phyloP scores from a whole-genome alignment of 2,329 filamentous ascomycete genomes.

The Penicillium sp. region DNA sequence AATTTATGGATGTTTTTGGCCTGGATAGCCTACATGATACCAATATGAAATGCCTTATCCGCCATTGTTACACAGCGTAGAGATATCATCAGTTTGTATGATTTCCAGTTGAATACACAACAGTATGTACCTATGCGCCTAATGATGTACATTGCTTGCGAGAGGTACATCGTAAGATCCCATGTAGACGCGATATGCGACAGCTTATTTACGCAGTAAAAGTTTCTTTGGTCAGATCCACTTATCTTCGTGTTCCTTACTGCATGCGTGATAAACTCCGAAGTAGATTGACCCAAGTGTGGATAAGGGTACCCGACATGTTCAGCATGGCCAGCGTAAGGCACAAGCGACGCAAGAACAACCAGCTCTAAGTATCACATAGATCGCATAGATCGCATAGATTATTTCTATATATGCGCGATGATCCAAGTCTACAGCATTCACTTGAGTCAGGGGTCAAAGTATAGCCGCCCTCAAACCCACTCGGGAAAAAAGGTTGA shows the following conservation, averaged over 20 bases:
- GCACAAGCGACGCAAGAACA: background rate
- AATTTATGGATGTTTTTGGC: slow-evolving; percentile 4
- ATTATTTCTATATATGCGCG: no score
- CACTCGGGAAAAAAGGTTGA: slow-evolving; percentile 13
- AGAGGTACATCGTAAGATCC: background rate
- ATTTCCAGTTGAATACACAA: background rate
- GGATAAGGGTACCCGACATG: background rate
- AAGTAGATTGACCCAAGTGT: background rate
- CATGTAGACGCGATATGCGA: background rate
- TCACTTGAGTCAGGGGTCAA: background rate
- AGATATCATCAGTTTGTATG: background rate
- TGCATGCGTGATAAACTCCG: background rate
- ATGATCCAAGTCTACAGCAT: no score
- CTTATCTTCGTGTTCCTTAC: background rate
- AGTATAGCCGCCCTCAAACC: slow-evolving; percentile 6
- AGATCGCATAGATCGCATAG: no score
- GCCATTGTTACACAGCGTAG: background rate
- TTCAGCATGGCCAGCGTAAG: background rate
- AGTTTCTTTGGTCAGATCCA: background rate
- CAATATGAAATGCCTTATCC: slow-evolving; percentile 19
- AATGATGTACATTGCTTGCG: background rate
- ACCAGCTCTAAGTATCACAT: no score
- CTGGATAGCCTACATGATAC: slow-evolving; percentile 16
- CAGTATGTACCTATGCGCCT: background rate
- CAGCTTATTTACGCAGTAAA: background rate